Evolutionary conservation across 345 rosid species (phyloP).

Genomic region (Sonneratia caseolaris): DNA sequence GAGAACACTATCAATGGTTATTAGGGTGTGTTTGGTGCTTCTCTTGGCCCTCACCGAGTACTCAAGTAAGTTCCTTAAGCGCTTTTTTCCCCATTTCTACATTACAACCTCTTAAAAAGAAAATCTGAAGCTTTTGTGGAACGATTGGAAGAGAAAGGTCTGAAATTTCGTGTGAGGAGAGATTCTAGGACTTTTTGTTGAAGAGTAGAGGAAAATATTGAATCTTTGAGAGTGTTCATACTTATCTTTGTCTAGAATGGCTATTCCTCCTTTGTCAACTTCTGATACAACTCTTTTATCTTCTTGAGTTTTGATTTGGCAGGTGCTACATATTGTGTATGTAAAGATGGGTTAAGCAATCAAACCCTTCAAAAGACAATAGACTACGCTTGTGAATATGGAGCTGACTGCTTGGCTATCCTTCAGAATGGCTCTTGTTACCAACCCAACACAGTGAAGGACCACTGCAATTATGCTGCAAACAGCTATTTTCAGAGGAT

Average conservation of each 20-base stretch:
- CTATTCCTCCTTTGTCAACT: no score
- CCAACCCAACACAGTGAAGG: constrained; percentile 69
- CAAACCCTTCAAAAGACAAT: neutral
- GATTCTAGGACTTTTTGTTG: neutral
- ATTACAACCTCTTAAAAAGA: neutral
- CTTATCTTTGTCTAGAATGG: neutral
- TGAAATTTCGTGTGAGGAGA: neutral
- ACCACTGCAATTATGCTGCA: constrained; percentile 83
- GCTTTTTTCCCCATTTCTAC: constrained; percentile 11
- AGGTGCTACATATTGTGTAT: constrained; percentile 3
- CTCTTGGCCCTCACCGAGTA: constrained; percentile 44
- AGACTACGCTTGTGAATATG: constrained; percentile 29
- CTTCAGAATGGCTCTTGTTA: constrained; percentile 58
- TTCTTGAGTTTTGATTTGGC: neutral
- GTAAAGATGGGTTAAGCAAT: neutral
- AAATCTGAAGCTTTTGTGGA: neutral
- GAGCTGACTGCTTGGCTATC: constrained; percentile 44
- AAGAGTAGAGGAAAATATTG: neutral
- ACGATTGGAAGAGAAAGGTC: neutral
- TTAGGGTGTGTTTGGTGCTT: constrained; percentile 24
- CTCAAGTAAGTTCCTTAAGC: constrained; percentile 41
- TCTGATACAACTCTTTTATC: no score
- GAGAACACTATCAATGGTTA: neutral
- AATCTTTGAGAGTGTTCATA: neutral
- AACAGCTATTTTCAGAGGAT: constrained; percentile 77